phyloP scores from a whole-genome alignment of 1,284 basidiomycete species.

The Ustilago sp. region DNA sequence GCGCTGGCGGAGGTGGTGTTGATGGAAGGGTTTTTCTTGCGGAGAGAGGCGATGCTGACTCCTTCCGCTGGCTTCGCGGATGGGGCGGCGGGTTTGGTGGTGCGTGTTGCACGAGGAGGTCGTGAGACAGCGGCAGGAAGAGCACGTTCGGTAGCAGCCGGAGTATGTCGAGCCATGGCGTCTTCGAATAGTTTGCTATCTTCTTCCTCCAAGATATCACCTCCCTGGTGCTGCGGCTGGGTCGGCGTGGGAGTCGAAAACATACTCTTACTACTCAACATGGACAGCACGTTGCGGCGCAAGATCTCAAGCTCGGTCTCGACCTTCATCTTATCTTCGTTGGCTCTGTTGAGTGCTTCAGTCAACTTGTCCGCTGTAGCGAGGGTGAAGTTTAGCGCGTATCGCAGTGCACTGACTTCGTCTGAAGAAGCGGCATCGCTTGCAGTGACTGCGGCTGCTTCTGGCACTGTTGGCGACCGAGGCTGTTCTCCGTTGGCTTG shows the following conservation, averaged over 20 bases:
- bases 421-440: not conserved
- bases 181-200: not conserved
- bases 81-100: not conserved
- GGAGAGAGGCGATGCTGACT: conserved; percentile 46
- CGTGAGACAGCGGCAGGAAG: conserved; percentile 4
- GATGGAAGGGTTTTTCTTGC: conserved; percentile 20
- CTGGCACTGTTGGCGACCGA: not conserved
- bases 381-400: conserved; percentile 34
- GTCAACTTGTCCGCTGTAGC: conserved; percentile 25
- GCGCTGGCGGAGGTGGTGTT: conserved; percentile 11
- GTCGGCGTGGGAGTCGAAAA: conserved; percentile 1
- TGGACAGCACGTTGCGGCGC: conserved; percentile 35
- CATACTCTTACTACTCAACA: conserved; percentile 26
- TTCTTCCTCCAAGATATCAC: conserved; percentile 5
- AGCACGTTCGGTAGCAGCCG: not conserved
- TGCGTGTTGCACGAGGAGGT: conserved; percentile 6
- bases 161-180: not conserved
- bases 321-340: conserved; percentile 27
- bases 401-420: conserved; percentile 31
- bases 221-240: not conserved
- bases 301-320: conserved; percentile 34
- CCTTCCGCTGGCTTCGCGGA: conserved; percentile 18
- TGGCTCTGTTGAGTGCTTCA: conserved; percentile 18
- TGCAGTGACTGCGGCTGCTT: not conserved
- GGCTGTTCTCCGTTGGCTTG: conserved; percentile 4